These are phyloP conservation scores for Xylaria telfairii DNA, from an alignment of 495 filamentous ascomycete genomes.

Conservation along the genomic window DNA sequence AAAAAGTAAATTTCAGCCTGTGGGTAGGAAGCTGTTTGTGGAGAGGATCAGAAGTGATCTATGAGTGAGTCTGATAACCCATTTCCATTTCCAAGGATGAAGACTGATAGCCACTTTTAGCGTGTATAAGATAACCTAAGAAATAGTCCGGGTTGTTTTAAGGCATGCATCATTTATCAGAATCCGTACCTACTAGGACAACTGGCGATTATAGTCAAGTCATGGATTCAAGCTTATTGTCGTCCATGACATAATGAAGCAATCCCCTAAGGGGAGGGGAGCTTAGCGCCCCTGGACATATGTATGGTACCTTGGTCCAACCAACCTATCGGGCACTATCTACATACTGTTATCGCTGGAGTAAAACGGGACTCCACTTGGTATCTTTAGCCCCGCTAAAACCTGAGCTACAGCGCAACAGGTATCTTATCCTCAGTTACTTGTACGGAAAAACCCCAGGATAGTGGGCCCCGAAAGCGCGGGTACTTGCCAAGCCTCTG, in stretches of 20 bases:
- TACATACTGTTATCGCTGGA: no score
- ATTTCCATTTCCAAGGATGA: slow-evolving; percentile 8
- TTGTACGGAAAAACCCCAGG: no score
- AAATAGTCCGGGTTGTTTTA: background rate
- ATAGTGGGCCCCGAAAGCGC: no score
- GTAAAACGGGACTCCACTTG: no score
- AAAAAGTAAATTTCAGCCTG: slow-evolving; percentile 64
- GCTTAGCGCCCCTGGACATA: background rate
- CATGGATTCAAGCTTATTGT: background rate
- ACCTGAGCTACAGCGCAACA: no score
- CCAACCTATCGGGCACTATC: background rate
- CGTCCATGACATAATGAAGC: slow-evolving; percentile 12
- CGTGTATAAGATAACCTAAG: slow-evolving; percentile 33
- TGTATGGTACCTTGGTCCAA: background rate
- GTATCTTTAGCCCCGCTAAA: no score
- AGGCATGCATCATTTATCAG: background rate
- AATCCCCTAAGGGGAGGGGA: background rate
- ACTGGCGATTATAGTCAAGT: background rate
- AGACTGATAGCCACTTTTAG: slow-evolving; percentile 18
- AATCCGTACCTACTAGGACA: background rate
- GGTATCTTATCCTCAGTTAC: no score
- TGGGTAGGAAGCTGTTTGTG: slow-evolving; percentile 67
- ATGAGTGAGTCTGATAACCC: slow-evolving; percentile 34
- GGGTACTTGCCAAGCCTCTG: no score
- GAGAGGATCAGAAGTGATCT: slow-evolving; percentile 58